Percentiles rank a stretch among this genome's conserved stretches.
These are phyloP conservation scores for Nadsonia fulvescens DNA, from an alignment of 805 yeast genomes.

Conservation along the genomic window DNA sequence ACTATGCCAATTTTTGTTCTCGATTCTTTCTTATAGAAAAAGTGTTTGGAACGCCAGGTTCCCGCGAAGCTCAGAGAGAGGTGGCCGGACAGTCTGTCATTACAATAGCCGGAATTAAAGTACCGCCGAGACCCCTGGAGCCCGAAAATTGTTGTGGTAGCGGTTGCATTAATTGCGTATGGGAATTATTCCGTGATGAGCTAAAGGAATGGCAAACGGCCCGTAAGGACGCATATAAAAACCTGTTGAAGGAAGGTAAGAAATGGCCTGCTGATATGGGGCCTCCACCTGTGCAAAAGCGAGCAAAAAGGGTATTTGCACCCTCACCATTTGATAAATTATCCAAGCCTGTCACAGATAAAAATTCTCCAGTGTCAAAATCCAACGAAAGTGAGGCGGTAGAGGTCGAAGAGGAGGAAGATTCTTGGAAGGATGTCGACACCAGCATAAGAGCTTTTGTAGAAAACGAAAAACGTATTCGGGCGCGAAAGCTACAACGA, in stretches of 20 bases:
- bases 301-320: no score
- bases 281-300: constrained; percentile 29
- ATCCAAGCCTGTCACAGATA: constrained; percentile 16
- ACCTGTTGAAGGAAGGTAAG: constrained; percentile 23
- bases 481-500: constrained; percentile 23
- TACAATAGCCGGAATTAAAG: constrained; percentile 44
- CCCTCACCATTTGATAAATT: no score
- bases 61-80: constrained; percentile 15
- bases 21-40: no score
- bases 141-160: constrained; percentile 97
- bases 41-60: constrained; percentile 20
- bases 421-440: constrained; percentile 46
- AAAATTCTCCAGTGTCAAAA: constrained; percentile 25
- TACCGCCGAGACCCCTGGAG: constrained; percentile 70
- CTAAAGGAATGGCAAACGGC: constrained; percentile 58
- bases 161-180: constrained; percentile 92
- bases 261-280: constrained; percentile 52
- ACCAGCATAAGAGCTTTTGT: constrained; percentile 67
- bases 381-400: constrained; percentile 9
- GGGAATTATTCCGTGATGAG: constrained; percentile 87
- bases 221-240: constrained; percentile 41
- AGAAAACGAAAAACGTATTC: constrained; percentile 54
- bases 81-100: constrained; percentile 19
- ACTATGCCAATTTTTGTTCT: no score
- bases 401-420: constrained; percentile 20